A percentile compares a stretch with the other conserved stretches of the same genome.
Conservation (phyloP, 768 basidiomycete species). For the Exidia glandulosa region DNA sequence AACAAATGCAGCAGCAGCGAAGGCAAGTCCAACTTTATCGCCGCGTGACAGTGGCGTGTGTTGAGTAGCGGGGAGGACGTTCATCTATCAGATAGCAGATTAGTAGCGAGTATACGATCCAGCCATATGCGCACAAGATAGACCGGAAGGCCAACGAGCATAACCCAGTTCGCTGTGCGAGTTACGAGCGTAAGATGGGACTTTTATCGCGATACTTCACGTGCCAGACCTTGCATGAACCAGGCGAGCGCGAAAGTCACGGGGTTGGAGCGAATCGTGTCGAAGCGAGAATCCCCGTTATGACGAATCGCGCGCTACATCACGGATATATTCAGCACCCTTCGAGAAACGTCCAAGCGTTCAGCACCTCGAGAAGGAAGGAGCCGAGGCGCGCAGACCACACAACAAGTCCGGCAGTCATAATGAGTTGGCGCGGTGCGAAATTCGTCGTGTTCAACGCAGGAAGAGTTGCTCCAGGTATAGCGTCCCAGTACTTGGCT, state of each 20-base stretch:
- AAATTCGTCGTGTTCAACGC: constrained; percentile 28
- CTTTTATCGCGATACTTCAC: background rate
- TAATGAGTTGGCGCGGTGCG: constrained; percentile 48
- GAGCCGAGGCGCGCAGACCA: constrained; percentile 55
- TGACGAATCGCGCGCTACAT: constrained; percentile 38
- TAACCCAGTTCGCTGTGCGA: constrained; percentile 48
- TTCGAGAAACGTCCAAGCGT: too few species aligned
- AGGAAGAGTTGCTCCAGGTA: constrained; percentile 26
- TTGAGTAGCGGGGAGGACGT: constrained; percentile 36
- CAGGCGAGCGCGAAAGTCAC: constrained; percentile 44
- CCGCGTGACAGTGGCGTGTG: constrained; percentile 42
- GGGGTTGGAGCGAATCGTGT: constrained; percentile 41
- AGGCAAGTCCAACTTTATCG: constrained; percentile 42
- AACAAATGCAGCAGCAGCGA: constrained; percentile 47
- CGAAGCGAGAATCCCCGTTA: constrained; percentile 57
- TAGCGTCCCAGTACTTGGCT: constrained; percentile 33
- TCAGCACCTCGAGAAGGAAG: constrained; percentile 46
- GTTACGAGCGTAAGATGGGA: background rate
- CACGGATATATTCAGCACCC: too few species aligned
- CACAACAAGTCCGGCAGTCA: constrained; percentile 43
- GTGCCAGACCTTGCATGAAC: constrained; percentile 44
- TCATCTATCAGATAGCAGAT: constrained; percentile 23
- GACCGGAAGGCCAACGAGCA: constrained; percentile 57
- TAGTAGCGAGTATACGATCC: background rate
- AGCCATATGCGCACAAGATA: constrained; percentile 31